phyloP scores from a whole-genome alignment of 306 rosid species.

The Cicer chorassanicum region DNA sequence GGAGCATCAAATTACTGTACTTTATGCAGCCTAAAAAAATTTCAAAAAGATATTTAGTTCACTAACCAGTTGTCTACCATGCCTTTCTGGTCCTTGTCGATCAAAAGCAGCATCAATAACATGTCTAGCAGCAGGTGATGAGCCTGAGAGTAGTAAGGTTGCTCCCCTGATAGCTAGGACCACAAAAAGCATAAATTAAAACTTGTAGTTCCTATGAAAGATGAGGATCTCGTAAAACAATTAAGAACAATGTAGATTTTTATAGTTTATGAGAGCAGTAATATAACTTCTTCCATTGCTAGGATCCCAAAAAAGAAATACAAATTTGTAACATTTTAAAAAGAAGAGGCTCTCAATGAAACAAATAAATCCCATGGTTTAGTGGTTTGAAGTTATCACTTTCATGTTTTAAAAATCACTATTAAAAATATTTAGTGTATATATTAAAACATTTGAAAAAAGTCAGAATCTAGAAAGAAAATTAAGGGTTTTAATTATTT shows the following conservation, averaged over 20 bases:
- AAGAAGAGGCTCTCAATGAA: slow-evolving; percentile 18
- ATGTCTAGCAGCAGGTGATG: slow-evolving; percentile 74
- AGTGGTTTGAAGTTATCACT: slow-evolving; percentile 1
- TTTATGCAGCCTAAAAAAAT: background rate
- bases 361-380: background rate
- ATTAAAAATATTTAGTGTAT: background rate
- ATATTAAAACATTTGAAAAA: background rate
- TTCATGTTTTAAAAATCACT: background rate
- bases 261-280: slow-evolving; percentile 53
- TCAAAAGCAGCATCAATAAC: slow-evolving; percentile 75
- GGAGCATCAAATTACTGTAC: slow-evolving; percentile 12
- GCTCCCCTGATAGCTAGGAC: slow-evolving; percentile 74
- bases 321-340: slow-evolving; percentile 16
- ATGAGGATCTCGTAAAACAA: slow-evolving; percentile 33
- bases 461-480: background rate
- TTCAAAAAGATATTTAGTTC: slow-evolving; percentile 1
- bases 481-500: background rate
- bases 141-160: slow-evolving; percentile 60
- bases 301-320: slow-evolving; percentile 33
- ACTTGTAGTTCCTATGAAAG: slow-evolving; percentile 10
- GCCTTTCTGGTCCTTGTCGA: slow-evolving; percentile 75
- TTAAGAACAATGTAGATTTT: slow-evolving; percentile 15
- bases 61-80: slow-evolving; percentile 87
- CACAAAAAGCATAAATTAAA: slow-evolving; percentile 36
- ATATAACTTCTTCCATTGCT: slow-evolving; percentile 65